A percentile compares a stretch with the other conserved stretches of the same genome.
Conservation (phyloP, 306 rosid species). For the Castanospermum australe region DNA sequence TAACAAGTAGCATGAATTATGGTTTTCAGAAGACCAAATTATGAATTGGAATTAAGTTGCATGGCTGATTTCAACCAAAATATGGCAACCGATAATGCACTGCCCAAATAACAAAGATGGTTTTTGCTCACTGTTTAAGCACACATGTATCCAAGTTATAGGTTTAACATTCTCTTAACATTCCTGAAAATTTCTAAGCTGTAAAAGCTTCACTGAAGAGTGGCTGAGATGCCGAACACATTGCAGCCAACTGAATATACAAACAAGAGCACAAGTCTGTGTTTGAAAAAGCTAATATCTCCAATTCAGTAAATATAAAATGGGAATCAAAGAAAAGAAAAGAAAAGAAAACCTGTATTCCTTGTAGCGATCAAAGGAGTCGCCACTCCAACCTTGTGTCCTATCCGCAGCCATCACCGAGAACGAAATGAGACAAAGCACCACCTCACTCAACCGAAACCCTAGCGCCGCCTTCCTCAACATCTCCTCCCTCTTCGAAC, state of each 20-base stretch:
- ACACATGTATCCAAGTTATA: no score
- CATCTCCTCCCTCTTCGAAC: slow-evolving; percentile 40
- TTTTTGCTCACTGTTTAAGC: no score
- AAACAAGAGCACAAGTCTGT: no score
- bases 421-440: slow-evolving; percentile 76
- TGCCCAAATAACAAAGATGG: no score
- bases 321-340: no score
- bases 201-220: no score
- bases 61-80: neutral
- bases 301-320: no score
- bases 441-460: slow-evolving; percentile 72
- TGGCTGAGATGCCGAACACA: no score
- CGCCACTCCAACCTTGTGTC: slow-evolving; percentile 98
- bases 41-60: neutral
- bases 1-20: neutral
- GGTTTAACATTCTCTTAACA: no score
- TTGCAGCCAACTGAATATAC: no score
- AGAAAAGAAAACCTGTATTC: slow-evolving; percentile 72
- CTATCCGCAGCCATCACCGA: slow-evolving; percentile 91
- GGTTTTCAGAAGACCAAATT: neutral
- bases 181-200: no score
- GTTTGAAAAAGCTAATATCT: no score
- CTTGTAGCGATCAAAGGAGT: slow-evolving; percentile 90
- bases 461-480: slow-evolving; percentile 70
- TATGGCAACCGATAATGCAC: neutral